These are phyloP conservation scores for Ophiocordyceps unilateralis DNA, from an alignment of 2,329 filamentous ascomycete genomes.

Conservation along the genomic window DNA sequence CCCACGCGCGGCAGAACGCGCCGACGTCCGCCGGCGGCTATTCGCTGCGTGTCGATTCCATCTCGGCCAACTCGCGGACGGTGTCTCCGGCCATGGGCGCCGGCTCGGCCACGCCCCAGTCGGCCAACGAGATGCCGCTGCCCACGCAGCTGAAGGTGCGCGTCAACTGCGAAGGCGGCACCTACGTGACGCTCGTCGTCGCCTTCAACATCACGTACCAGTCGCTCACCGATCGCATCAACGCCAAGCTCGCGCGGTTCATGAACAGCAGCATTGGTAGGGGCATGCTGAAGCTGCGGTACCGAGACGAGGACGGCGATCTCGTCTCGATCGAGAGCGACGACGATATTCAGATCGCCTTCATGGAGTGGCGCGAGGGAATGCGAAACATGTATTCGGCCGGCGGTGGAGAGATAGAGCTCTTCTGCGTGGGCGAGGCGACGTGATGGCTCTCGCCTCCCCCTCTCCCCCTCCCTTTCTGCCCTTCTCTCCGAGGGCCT, in stretches of 20 bases:
- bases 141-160: conserved; percentile 84
- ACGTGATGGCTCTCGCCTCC: conserved; percentile 5
- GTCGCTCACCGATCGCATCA: conserved; percentile 84
- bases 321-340: conserved; percentile 88
- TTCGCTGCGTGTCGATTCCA: conserved; percentile 21
- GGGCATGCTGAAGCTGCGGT: conserved; percentile 72
- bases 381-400: conserved; percentile 37
- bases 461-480: background rate
- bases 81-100: conserved; percentile 29
- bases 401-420: conserved; percentile 75
- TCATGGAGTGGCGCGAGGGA: conserved; percentile 81
- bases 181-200: conserved; percentile 90
- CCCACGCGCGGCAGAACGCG: conserved; percentile 30
- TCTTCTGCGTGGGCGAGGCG: conserved; percentile 52
- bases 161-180: conserved; percentile 71
- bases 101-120: conserved; percentile 9
- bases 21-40: conserved; percentile 16
- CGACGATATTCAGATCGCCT: conserved; percentile 90
- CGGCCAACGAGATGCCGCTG: conserved; percentile 27
- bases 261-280: conserved; percentile 70
- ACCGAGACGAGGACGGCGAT: conserved; percentile 83
- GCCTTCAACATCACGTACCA: conserved; percentile 91
- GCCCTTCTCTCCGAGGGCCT: background rate
- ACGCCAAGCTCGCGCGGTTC: conserved; percentile 80
- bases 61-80: conserved; percentile 21